Evolutionary conservation across 2,329 filamentous ascomycete genomes (phyloP).

Genomic region (Ploettnerulaceae sp.): DNA sequence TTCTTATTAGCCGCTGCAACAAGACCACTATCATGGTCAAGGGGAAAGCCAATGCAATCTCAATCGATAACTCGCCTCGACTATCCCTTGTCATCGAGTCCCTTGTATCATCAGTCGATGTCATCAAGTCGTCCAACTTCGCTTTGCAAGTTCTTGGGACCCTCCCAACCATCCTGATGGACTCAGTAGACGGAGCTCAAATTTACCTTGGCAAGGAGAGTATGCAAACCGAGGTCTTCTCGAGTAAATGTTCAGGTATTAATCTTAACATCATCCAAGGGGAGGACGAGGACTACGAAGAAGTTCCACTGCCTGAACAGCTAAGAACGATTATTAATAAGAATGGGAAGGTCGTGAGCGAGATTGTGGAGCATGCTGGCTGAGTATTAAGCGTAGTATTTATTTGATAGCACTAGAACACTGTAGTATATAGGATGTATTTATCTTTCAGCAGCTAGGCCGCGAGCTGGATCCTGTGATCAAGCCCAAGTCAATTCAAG

Average conservation of each 20-base stretch:
- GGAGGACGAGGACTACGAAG: slow-evolving; percentile 76
- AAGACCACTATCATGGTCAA: slow-evolving; percentile 85
- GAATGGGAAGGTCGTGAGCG: slow-evolving; percentile 73
- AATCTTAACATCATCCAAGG: slow-evolving; percentile 79
- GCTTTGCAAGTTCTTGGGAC: slow-evolving; percentile 85
- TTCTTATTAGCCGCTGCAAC: slow-evolving; percentile 88
- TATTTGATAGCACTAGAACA: neutral
- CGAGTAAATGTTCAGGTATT: slow-evolving; percentile 79
- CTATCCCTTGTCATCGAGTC: slow-evolving; percentile 84
- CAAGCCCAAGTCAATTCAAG: neutral
- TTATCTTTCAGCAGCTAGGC: slow-evolving; percentile 7
- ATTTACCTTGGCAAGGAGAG: slow-evolving; percentile 83
- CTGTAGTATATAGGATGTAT: slow-evolving; percentile 14
- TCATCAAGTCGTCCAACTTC: slow-evolving; percentile 93
- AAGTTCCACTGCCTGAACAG: slow-evolving; percentile 84
- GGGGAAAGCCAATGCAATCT: slow-evolving; percentile 96
- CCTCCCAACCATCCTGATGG: slow-evolving; percentile 82
- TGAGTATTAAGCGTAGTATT: slow-evolving; percentile 37
- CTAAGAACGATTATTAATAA: slow-evolving; percentile 71
- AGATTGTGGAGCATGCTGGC: slow-evolving; percentile 93
- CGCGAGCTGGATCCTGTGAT: neutral
- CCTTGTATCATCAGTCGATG: slow-evolving; percentile 85
- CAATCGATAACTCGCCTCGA: slow-evolving; percentile 82
- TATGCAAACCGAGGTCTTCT: slow-evolving; percentile 74
- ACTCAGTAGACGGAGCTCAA: slow-evolving; percentile 86